These are phyloP conservation scores for Camelina laxa DNA, from an alignment of 345 rosid species.

Conservation along the genomic window DNA sequence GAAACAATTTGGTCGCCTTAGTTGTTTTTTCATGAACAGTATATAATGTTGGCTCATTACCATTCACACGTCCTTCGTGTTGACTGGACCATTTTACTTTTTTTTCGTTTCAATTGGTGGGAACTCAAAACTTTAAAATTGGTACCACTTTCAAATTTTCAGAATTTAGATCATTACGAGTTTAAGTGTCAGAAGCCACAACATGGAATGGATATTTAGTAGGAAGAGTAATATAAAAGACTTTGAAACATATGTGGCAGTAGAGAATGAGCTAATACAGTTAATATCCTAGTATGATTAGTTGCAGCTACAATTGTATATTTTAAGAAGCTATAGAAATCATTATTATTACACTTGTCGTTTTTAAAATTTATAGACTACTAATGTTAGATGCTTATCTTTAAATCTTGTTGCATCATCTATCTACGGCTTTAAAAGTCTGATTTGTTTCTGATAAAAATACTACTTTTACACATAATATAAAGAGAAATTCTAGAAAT, in stretches of 20 bases:
- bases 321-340: not conserved
- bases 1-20: not conserved
- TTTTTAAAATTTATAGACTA: too few species aligned
- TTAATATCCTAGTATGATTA: slow-evolving; percentile 15
- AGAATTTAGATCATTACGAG: not conserved
- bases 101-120: not conserved
- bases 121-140: slow-evolving; percentile 20
- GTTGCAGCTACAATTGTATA: not conserved
- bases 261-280: not conserved
- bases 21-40: slow-evolving; percentile 28
- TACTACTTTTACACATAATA: not conserved
- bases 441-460: not conserved
- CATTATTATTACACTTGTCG: not conserved
- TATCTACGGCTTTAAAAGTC: not conserved
- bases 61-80: slow-evolving; percentile 34
- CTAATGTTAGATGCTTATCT: not conserved
- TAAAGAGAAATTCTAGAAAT: not conserved
- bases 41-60: slow-evolving; percentile 33
- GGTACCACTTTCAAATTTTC: slow-evolving; percentile 35
- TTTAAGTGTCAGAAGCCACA: slow-evolving; percentile 3
- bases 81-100: slow-evolving; percentile 25
- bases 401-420: not conserved
- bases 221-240: slow-evolving; percentile 1
- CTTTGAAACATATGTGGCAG: slow-evolving; percentile 1
- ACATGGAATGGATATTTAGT: not conserved